phyloP scores from a whole-genome alignment of 768 basidiomycete genomes.

The Boletus rubescentipes region DNA sequence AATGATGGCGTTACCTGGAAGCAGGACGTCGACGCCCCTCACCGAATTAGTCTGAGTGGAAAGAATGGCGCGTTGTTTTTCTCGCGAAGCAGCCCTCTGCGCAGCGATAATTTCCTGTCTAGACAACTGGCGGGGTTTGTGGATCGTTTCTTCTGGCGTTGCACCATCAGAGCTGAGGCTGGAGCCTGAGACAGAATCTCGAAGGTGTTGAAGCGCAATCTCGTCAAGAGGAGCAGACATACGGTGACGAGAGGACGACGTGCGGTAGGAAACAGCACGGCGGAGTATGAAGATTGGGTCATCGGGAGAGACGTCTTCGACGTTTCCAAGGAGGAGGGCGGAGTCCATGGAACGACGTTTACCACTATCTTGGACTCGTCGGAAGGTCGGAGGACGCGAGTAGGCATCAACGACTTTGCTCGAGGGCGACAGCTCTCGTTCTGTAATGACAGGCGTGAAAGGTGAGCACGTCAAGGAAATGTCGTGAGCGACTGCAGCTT shows the following conservation, averaged over 20 bases:
- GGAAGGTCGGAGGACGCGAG: conserved; percentile 68
- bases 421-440: conserved; percentile 75
- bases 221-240: conserved; percentile 81
- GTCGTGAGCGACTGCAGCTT: conserved; percentile 12
- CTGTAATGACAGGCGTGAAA: conserved; percentile 40
- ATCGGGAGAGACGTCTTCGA: conserved; percentile 73
- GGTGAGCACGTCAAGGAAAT: conserved; percentile 5
- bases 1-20: conserved; percentile 82
- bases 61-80: conserved; percentile 83
- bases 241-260: conserved; percentile 65
- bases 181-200: conserved; percentile 60
- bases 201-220: conserved; percentile 69
- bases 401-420: conserved; percentile 86
- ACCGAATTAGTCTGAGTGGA: conserved; percentile 82
- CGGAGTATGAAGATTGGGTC: conserved; percentile 93
- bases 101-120: conserved; percentile 92
- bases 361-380: conserved; percentile 51
- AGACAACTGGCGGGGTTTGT: conserved; percentile 46
- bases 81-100: conserved; percentile 82
- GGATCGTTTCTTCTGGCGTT: conserved; percentile 30
- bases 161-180: conserved; percentile 52
- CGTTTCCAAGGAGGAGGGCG: conserved; percentile 60
- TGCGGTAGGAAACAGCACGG: conserved; percentile 73
- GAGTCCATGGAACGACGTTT: conserved; percentile 91
- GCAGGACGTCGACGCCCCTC: conserved; percentile 84